Evolutionary conservation across 192 early-diverging fungal species (phyloP), one percentile per base, ranked within the genome.

Genomic region (Umbelopsis vinacea): DNA sequence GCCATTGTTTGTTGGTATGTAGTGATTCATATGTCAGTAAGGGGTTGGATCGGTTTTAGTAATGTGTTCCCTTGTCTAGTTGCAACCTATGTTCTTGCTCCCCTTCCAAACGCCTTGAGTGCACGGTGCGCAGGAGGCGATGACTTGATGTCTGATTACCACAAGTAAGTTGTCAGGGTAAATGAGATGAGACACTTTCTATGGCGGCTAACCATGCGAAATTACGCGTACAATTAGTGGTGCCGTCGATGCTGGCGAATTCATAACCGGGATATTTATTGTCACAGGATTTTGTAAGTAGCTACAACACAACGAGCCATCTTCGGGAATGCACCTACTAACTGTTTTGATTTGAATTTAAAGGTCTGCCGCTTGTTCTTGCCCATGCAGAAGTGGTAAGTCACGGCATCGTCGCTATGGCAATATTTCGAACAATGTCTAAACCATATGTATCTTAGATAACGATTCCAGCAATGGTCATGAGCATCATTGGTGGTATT

Each of bases 191-290:
- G 71, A 71, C 37, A 69, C 71, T 21, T 68, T 70, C 43, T 68
- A 21, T 54, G 35, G 11, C 26, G 40, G 40, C 24, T 63, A 37
- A 63, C 17, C 12, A 38, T 63, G 26, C 40, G 11, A 7, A 43
- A 43, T 43, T 7, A 43, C 11, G 40, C 40, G 40, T 14, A 11
- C 5, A 71, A 38, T 24, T 74, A 75, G 73, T 69, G 79, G 79
- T 40, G 79, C 85, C 43, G 80, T 84, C 26, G 90, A 92, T 74
- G 86, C 88, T 70, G 91, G 92, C 45, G 87, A 90, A 55, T 99
- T 99, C 71, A 76, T 99, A 38, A 99, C 97, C 21, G 87, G 90
- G 46, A 89, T 97, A 60, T 90, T 99, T 73, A 90, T 97, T 55
- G 90, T 97, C 5, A 95, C 95, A 23, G 97, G 96, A 37, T 91